Evolutionary conservation across 208 protist genomes (phyloP), one percentile per base, ranked within the genome.

Genomic region (Naegleria fowleri): DNA sequence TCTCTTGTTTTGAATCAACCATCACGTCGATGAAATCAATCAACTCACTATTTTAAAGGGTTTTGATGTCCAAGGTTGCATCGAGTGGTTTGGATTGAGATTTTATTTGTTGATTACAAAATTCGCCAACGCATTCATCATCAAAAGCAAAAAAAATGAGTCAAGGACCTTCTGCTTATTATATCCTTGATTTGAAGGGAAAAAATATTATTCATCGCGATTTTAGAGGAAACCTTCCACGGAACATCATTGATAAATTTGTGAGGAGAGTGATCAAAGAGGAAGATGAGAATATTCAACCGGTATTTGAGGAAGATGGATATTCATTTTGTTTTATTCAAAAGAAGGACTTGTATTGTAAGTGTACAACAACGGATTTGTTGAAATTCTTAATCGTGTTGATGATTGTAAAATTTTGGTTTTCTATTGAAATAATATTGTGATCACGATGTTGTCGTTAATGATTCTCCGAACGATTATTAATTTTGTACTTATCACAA

Each of bases 241-340:
- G 94, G 91, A 95, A 96, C 67, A 95, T 98, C 16, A 94, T 95
- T 13, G 93, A 93, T 15, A 93, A 96, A 67, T 98, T 98, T 92
- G 92, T 96, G 43, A 91, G 94, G 16, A 95, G 94, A 86, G 95
- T 98, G n/a, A 86, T 98, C 22, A 96, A 98, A 58, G 97, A 98
- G 90, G 97, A 98, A 51, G 90, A 94, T 25, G 92, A 93, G 75
- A 92, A 98, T 36, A 97, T 67, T 33, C 43, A 94, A 52, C 98
- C 98, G 29, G 95, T 99, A 16, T 97, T 99, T 91, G 94, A 98
- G 83, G 94, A 97, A 29, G 94, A 98, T 36, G 97, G 98, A 48
- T 92, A 96, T 40, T 98, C 95, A 25, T 99, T 98, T 94, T 95
- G 96, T 19, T 99, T 98, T 92, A 96, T 99, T 40, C 98, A 96